These are phyloP conservation scores for Anacardium occidentale DNA, from an alignment of 345 rosid genomes.

Conservation along the genomic window DNA sequence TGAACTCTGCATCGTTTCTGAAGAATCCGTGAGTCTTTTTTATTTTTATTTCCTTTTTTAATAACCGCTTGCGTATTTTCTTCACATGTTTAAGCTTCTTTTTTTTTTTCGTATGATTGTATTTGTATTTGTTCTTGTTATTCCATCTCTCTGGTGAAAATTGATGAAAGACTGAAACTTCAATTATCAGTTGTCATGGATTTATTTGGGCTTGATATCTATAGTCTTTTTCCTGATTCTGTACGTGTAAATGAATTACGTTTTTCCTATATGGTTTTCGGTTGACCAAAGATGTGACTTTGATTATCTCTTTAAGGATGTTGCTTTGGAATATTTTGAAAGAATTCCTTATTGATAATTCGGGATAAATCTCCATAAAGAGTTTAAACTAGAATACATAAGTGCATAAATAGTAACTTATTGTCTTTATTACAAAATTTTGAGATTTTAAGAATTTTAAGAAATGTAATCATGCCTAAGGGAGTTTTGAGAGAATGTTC, in stretches of 20 bases:
- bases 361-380: not conserved
- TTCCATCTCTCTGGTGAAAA: not conserved
- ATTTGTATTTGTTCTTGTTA: constrained; percentile 1
- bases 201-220: not conserved
- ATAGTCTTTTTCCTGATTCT: not conserved
- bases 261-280: not conserved
- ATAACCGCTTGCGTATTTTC: not conserved
- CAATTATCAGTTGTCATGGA: not conserved
- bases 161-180: not conserved
- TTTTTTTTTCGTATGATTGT: constrained; percentile 14
- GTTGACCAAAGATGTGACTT: not conserved
- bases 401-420: not conserved
- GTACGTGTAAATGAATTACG: not conserved
- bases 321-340: not conserved
- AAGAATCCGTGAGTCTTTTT: constrained; percentile 68
- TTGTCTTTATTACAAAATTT: not conserved
- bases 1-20: constrained; percentile 90
- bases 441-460: not conserved
- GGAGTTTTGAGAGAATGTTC: not conserved
- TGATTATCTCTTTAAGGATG: not conserved
- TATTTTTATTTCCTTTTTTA: not conserved
- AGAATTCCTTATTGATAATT: not conserved
- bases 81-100: constrained; percentile 10
- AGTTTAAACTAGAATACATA: not conserved
- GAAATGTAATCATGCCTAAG: not conserved